Evolutionary conservation across 495 filamentous ascomycete species (phyloP).

Genomic region (Podospora anserina): DNA sequence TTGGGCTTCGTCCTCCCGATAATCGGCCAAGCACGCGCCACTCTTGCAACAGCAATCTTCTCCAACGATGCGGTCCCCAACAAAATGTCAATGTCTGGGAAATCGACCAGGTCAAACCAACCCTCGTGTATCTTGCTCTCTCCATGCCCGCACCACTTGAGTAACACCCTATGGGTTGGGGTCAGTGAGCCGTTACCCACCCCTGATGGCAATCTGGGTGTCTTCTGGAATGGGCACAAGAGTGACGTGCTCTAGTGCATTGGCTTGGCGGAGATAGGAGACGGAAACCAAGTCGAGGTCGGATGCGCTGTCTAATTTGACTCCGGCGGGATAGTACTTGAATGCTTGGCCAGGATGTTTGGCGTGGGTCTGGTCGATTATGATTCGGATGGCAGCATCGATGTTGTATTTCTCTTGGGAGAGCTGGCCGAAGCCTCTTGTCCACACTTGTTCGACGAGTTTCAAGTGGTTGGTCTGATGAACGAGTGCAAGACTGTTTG

Average conservation of each 20-base stretch:
- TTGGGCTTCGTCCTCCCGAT: not conserved
- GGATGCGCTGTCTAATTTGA: not conserved
- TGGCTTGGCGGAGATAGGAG: not conserved
- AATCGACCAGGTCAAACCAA: not conserved
- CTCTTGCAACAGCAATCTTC: not conserved
- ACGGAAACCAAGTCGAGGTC: not conserved
- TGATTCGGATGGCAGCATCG: not conserved
- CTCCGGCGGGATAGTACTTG: not conserved
- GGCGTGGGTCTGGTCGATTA: not conserved
- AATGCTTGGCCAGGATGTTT: not conserved
- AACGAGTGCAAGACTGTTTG: not conserved
- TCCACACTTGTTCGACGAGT: not conserved
- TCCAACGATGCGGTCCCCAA: not conserved
- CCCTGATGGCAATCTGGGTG: not conserved
- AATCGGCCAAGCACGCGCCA: not conserved
- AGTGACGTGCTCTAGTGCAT: not conserved
- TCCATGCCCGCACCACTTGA: not conserved
- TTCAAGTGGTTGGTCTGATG: not conserved
- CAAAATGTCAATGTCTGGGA: not conserved
- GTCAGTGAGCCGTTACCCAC: not conserved
- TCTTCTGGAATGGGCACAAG: not conserved
- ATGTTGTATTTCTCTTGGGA: not conserved
- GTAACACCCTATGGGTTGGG: not conserved
- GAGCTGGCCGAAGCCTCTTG: not conserved
- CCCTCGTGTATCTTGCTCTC: not conserved